Conservation (phyloP, 805 yeast genomes). For the Starmera pachycereana region DNA sequence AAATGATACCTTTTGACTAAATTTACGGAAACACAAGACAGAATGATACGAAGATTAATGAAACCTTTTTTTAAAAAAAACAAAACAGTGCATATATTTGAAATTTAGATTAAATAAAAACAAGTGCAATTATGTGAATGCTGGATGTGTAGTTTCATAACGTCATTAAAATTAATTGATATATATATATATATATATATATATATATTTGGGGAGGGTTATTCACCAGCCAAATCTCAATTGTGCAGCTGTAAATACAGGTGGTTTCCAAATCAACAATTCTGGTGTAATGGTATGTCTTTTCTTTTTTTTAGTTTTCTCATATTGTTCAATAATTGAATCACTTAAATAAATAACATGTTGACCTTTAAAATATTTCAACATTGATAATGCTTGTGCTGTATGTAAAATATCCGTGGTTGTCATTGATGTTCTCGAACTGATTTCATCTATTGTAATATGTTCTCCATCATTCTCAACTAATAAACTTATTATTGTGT, state of each 20-base stretch:
- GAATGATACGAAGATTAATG: not conserved
- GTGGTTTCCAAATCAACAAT: slow-evolving; percentile 85
- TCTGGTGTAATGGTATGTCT: slow-evolving; percentile 67
- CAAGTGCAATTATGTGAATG: not conserved
- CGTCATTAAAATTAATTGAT: not conserved
- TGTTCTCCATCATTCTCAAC: slow-evolving; percentile 44
- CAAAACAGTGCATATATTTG: not conserved
- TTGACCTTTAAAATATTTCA: slow-evolving; percentile 91
- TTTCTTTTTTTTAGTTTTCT: slow-evolving; percentile 54
- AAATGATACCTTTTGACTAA: slow-evolving; percentile 59
- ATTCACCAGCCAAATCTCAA: slow-evolving; percentile 86
- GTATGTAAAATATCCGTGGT: slow-evolving; percentile 94
- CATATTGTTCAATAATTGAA: slow-evolving; percentile 67
- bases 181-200: too few species aligned
- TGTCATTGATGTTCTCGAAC: slow-evolving; percentile 84
- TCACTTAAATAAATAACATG: slow-evolving; percentile 83
- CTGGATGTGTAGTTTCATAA: not conserved
- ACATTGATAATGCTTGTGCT: slow-evolving; percentile 79
- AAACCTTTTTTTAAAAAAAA: not conserved
- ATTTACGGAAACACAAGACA: not conserved
- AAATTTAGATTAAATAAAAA: not conserved
- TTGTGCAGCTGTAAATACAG: slow-evolving; percentile 89
- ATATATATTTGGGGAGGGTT: not conserved
- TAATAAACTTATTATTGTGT: slow-evolving; percentile 64
- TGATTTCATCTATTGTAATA: slow-evolving; percentile 83